Evolutionary conservation across 805 yeast genomes (phyloP).

Genomic region (Wickerhamomyces alni): DNA sequence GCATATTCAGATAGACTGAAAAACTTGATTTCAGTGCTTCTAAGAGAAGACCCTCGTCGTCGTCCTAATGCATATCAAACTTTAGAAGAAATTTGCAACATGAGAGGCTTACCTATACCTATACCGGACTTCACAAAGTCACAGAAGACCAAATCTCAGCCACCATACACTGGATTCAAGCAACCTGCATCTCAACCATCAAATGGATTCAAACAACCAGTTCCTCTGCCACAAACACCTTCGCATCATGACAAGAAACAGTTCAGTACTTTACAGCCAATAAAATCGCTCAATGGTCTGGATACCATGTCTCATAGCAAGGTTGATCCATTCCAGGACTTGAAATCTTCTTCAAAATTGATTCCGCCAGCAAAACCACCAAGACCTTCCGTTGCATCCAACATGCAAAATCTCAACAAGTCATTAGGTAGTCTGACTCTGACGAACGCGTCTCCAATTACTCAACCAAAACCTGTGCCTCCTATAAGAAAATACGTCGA

Average conservation of each 20-base stretch:
- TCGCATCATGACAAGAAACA: slow-evolving; percentile 4
- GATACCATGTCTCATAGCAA: not conserved
- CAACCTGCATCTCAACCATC: not conserved
- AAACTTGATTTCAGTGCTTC: slow-evolving; percentile 53
- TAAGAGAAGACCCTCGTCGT: slow-evolving; percentile 60
- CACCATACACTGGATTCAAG: slow-evolving; percentile 2
- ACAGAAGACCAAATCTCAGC: not conserved
- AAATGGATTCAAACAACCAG: slow-evolving; percentile 3
- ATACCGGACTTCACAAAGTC: slow-evolving; percentile 30
- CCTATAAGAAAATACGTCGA: slow-evolving; percentile 18
- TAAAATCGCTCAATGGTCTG: not conserved
- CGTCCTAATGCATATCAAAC: slow-evolving; percentile 74
- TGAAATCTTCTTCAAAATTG: not conserved
- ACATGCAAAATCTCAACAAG: slow-evolving; percentile 11
- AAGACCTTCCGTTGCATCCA: slow-evolving; percentile 13
- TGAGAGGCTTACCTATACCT: slow-evolving; percentile 46
- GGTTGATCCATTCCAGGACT: slow-evolving; percentile 7
- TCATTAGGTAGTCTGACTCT: slow-evolving; percentile 19
- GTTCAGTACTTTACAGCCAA: not conserved
- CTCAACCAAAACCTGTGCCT: not conserved
- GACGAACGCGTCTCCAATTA: not conserved
- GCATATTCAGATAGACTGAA: slow-evolving; percentile 56
- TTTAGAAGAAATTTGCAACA: slow-evolving; percentile 57
- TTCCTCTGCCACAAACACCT: not conserved
- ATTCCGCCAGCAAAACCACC: slow-evolving; percentile 17